These are phyloP conservation scores for Senecio squalidus DNA, from an alignment of 140 eudicot genomes.

Conservation along the genomic window DNA sequence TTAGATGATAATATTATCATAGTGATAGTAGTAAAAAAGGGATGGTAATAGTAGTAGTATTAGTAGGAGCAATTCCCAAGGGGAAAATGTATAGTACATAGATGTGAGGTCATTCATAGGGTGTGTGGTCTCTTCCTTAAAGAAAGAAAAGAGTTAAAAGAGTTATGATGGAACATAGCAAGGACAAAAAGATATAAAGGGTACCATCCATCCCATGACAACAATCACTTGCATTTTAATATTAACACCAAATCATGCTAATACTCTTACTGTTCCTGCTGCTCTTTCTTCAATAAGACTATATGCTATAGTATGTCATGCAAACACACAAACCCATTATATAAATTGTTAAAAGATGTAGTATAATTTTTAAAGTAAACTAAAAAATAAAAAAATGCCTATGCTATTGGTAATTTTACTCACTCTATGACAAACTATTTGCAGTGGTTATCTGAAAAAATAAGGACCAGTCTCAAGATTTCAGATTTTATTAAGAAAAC, in stretches of 20 bases:
- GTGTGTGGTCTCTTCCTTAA: conserved; percentile 37
- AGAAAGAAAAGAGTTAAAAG: conserved; percentile 15
- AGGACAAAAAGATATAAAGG: conserved; percentile 23
- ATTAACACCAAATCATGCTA: conserved; percentile 19
- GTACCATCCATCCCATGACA: conserved; percentile 17
- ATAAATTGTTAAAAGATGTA: too few species aligned
- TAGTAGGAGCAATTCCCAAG: conserved; percentile 29
- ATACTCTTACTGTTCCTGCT: conserved; percentile 11
- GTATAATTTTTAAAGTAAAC: too few species aligned
- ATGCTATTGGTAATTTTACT: too few species aligned
- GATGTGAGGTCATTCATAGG: conserved; percentile 39
- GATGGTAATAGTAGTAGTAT: too few species aligned
- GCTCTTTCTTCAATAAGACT: conserved; percentile 1
- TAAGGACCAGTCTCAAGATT: too few species aligned
- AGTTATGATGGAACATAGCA: conserved; percentile 29
- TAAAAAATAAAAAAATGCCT: too few species aligned
- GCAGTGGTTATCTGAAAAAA: too few species aligned
- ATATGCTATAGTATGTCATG: conserved; percentile 5
- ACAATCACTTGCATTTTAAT: conserved; percentile 25
- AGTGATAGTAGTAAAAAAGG: too few species aligned
- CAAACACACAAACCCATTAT: too few species aligned
- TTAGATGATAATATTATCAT: too few species aligned
- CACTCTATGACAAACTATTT: too few species aligned
- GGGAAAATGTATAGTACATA: conserved; percentile 20
- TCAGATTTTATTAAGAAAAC: too few species aligned